Base-by-base conservation (phyloP, 768 basidiomycete genomes). In the Termitomyces sp. region DNA sequence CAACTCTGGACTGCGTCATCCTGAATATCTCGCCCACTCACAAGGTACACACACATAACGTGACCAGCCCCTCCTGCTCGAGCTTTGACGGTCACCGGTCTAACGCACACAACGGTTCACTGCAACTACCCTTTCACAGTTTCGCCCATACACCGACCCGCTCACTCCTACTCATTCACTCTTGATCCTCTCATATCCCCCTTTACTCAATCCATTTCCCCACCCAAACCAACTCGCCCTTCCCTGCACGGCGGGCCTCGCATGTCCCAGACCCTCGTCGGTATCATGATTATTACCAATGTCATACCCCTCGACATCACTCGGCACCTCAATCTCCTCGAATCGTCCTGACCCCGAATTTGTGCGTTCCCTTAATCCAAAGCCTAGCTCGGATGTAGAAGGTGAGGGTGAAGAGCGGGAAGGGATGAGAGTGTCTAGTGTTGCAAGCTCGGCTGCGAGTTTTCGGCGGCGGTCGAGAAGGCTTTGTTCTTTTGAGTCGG, bases 241-340 rank as follows among this genome's bases (percentile, higher is more conserved):
- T 60, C 67, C 67, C 31, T 62, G 65, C 37, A 63, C 67, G 2
- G 58, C 65, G 0, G 72, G 70, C 53, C 60, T 45, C 38, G 6
- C 43, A 21, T 15, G 14, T 12, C 47, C 30, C 31, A 53, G 51
- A 50, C 31, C 55, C 45, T 49, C 48, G 14, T 21, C n/a, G 3
- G 8, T 12, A 23, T 9, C 10, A 12, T 21, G 15, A 60, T 57
- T 28, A 69, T 68, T 68, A 35, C 72, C 68, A 63, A 72, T 72
- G 53, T 83, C 80, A 54, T 87, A 81, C 6, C 82, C 85, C 59
- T 90, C 88, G 14, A 76, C 78, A 60, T 90, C 87, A 55, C 84
- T 85, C 42, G 82, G 81, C n/a, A 85, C 82, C 58, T 85, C 83
- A 2, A 84, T 78, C 70, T 90, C 86, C 62, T 89, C 89, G 59